phyloP scores from a whole-genome alignment of 371 early-diverging fungal genomes.

The Rhizopus arrhizus region DNA sequence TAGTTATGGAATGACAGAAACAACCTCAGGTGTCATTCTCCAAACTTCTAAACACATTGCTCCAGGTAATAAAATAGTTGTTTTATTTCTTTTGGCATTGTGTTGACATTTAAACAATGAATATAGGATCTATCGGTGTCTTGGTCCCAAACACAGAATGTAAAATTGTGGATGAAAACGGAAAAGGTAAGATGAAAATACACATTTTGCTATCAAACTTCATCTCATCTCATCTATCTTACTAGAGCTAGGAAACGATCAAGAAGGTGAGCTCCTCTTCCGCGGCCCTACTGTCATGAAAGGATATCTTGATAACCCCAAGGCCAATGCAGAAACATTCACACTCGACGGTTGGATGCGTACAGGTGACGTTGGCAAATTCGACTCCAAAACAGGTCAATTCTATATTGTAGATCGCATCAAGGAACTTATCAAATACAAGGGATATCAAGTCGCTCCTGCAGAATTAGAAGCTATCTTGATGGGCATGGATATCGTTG shows the following conservation, averaged over 20 bases:
- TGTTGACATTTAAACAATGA: conserved; percentile 11
- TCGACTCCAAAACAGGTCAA: conserved; percentile 57
- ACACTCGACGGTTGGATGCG: conserved; percentile 71
- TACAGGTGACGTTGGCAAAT: conserved; percentile 82
- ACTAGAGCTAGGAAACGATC: conserved; percentile 56
- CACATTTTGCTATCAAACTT: background rate
- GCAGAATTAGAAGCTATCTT: conserved; percentile 28
- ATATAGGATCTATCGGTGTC: conserved; percentile 68
- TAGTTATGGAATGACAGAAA: conserved; percentile 26
- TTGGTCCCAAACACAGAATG: conserved; percentile 70
- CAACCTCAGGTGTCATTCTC: conserved; percentile 14
- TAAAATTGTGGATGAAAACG: conserved; percentile 67
- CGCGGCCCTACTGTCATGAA: conserved; percentile 84
- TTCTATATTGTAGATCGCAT: conserved; percentile 71
- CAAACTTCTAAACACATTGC: conserved; percentile 14
- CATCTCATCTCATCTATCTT: background rate
- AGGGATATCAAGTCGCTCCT: conserved; percentile 64
- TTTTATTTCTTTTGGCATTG: background rate
- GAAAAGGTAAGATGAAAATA: conserved; percentile 38
- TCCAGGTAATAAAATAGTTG: background rate
- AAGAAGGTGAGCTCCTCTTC: conserved; percentile 76
- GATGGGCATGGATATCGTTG: conserved; percentile 40
- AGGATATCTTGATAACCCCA: conserved; percentile 67
- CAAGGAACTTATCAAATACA: conserved; percentile 80
- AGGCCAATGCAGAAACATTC: conserved; percentile 67